phyloP scores from a whole-genome alignment of 2,329 filamentous ascomycete genomes.

The Cladophialophora psammophila region DNA sequence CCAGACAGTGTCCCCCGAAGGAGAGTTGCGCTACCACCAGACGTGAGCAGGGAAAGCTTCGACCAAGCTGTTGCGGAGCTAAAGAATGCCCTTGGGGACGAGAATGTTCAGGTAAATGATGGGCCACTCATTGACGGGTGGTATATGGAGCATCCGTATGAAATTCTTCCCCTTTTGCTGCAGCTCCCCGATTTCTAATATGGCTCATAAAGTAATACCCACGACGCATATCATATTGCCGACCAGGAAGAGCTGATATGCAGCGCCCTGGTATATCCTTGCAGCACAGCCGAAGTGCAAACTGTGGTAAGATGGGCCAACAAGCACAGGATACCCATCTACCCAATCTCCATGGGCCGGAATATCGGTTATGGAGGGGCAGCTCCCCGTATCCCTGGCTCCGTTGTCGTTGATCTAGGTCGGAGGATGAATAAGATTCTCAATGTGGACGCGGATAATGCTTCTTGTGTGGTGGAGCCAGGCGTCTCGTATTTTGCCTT shows the following conservation, averaged over 20 bases:
- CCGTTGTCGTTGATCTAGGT: conserved; percentile 57
- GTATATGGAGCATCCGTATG: conserved; percentile 49
- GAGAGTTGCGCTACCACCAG: conserved; percentile 35
- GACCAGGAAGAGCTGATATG: conserved; percentile 54
- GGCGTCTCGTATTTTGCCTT: conserved; percentile 58
- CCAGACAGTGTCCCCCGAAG: conserved; percentile 32
- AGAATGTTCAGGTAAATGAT: conserved; percentile 39
- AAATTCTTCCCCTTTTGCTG: neutral
- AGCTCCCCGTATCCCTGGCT: conserved; percentile 54
- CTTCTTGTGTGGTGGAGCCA: conserved; percentile 48
- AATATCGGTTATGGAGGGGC: conserved; percentile 61
- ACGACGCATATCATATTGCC: conserved; percentile 54
- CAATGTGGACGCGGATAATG: conserved; percentile 45
- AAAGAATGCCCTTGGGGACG: conserved; percentile 29
- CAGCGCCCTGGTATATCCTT: conserved; percentile 52
- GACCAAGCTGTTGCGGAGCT: conserved; percentile 37
- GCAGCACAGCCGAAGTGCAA: conserved; percentile 47
- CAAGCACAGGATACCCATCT: conserved; percentile 46
- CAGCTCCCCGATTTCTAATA: neutral
- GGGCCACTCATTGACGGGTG: conserved; percentile 44
- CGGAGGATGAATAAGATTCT: conserved; percentile 46
- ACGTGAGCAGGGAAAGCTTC: conserved; percentile 30
- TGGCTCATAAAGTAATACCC: conserved; percentile 45
- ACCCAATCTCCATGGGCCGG: conserved; percentile 49
- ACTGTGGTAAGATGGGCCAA: conserved; percentile 46